Evolutionary conservation across 1,284 basidiomycete genomes (phyloP).

Genomic region (Ustilago shanxiensis): DNA sequence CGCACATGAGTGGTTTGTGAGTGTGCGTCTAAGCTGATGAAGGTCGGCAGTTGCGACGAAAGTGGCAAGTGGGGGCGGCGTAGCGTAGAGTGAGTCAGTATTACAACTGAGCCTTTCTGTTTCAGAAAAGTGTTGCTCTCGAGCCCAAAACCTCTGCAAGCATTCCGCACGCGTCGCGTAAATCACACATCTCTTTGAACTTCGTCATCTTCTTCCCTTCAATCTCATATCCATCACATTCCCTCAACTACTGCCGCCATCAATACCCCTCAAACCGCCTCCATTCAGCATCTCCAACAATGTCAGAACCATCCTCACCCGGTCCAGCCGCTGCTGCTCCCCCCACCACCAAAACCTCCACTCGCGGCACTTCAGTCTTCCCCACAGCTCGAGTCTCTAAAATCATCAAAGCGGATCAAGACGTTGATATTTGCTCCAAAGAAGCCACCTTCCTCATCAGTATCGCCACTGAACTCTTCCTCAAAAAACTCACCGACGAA

Average conservation of each 20-base stretch:
- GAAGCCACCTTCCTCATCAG: conserved; percentile 64
- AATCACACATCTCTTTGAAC: too few relatives aligned
- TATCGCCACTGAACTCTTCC: conserved; percentile 59
- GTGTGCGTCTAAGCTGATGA: not conserved
- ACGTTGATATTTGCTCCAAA: conserved; percentile 63
- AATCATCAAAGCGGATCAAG: conserved; percentile 65
- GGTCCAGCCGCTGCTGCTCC: conserved; percentile 20
- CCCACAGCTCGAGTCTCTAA: conserved; percentile 56
- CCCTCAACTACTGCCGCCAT: conserved; percentile 4
- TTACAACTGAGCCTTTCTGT: conserved; percentile 9
- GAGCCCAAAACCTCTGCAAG: not conserved
- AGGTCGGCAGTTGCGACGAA: too few relatives aligned
- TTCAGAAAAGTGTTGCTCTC: conserved; percentile 29
- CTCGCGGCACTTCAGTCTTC: conserved; percentile 50
- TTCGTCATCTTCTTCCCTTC: not conserved
- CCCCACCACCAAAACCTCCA: conserved; percentile 9
- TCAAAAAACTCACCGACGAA: conserved; percentile 58
- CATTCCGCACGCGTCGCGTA: conserved; percentile 42
- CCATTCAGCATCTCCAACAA: too few relatives aligned
- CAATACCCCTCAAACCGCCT: too few relatives aligned
- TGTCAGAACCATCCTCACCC: conserved; percentile 13
- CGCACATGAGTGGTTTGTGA: not conserved
- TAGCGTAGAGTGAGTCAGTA: too few relatives aligned
- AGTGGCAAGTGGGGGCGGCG: too few relatives aligned
- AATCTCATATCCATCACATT: too few relatives aligned